These are phyloP conservation scores for Mucor piriformis DNA, from an alignment of 371 early-diverging fungal genomes.

Conservation along the genomic window DNA sequence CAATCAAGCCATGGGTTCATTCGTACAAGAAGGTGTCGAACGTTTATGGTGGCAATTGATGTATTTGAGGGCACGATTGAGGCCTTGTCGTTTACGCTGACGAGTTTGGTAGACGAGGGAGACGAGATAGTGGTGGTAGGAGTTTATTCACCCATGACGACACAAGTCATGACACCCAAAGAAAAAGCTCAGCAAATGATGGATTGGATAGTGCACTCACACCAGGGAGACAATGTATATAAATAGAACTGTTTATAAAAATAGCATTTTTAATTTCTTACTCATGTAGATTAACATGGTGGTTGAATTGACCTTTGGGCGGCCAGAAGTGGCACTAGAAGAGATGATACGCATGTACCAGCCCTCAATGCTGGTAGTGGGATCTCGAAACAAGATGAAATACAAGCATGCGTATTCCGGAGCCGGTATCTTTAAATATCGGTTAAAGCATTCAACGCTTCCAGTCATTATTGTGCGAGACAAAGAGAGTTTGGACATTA, in stretches of 20 bases:
- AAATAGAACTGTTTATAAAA: background rate
- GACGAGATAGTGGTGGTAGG: slow-evolving; percentile 20
- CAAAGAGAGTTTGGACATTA: background rate
- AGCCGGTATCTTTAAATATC: slow-evolving; percentile 23
- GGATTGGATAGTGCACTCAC: slow-evolving; percentile 12
- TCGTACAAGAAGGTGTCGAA: slow-evolving; percentile 21
- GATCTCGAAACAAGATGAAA: slow-evolving; percentile 14
- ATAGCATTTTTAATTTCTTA: background rate
- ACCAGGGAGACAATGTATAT: slow-evolving; percentile 19
- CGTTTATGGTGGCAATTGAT: slow-evolving; percentile 33
- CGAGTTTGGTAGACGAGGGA: slow-evolving; percentile 20
- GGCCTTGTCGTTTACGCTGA: slow-evolving; percentile 20
- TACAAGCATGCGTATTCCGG: slow-evolving; percentile 21
- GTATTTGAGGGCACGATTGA: slow-evolving; percentile 16
- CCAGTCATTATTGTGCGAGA: slow-evolving; percentile 20
- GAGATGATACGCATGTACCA: slow-evolving; percentile 22
- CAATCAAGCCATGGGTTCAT: slow-evolving; percentile 22
- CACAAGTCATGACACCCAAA: slow-evolving; percentile 1
- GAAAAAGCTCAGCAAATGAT: slow-evolving; percentile 18
- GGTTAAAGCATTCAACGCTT: slow-evolving; percentile 9
- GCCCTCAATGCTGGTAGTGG: slow-evolving; percentile 17
- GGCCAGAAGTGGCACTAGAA: slow-evolving; percentile 13
- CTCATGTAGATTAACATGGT: slow-evolving; percentile 13
- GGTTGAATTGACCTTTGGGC: slow-evolving; percentile 19
- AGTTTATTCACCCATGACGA: background rate